Conservation (phyloP, 75 land plant species). For the Picea glauca region DNA sequence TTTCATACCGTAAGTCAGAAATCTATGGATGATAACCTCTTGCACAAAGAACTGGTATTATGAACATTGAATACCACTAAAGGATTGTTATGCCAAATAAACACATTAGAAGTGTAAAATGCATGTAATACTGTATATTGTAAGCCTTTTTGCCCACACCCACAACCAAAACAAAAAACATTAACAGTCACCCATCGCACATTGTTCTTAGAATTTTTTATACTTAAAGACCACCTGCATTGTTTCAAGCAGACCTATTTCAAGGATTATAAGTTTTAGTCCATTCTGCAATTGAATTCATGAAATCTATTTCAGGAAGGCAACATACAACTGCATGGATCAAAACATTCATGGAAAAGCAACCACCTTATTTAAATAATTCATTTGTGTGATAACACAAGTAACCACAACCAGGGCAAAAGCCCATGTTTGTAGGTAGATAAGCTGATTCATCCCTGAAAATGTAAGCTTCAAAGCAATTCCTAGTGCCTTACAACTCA, state of each 20-base stretch:
- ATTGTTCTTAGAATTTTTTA: neutral
- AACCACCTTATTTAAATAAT: constrained; percentile 73
- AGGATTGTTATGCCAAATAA: too few species aligned
- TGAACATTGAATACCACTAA: too few species aligned
- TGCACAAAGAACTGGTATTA: too few species aligned
- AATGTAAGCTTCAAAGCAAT: constrained; percentile 79
- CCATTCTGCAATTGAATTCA: neutral
- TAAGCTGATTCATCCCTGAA: constrained; percentile 59
- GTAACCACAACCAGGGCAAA: constrained; percentile 62
- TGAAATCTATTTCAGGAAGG: neutral
- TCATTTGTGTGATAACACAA: constrained; percentile 67
- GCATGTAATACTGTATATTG: too few species aligned
- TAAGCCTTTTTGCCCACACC: neutral
- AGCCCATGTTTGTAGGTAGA: constrained; percentile 64
- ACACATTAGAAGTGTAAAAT: too few species aligned
- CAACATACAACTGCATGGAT: neutral
- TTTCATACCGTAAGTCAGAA: too few species aligned
- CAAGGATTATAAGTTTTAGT: neutral
- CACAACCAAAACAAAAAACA: neutral
- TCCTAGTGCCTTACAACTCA: constrained; percentile 83
- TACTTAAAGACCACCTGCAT: neutral
- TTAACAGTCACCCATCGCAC: neutral
- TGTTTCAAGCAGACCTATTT: too few species aligned
- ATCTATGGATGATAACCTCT: too few species aligned
- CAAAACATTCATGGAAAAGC: neutral